A percentile compares a stretch with the other conserved stretches of the same genome.
Conservation (phyloP, 495 filamentous ascomycete species). For the Neurospora sp. region DNA sequence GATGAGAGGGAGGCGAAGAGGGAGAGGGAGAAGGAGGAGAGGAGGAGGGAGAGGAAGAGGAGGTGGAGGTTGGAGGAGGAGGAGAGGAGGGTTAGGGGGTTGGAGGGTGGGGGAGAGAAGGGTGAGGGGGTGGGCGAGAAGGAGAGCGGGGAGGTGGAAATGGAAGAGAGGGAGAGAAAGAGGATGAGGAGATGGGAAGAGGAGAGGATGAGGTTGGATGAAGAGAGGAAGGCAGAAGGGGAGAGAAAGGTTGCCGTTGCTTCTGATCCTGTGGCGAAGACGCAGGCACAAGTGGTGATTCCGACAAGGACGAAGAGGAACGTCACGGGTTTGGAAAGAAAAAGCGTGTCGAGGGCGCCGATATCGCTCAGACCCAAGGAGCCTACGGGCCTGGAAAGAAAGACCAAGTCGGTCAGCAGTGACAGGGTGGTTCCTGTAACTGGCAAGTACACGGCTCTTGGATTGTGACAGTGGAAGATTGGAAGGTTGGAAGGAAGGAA, state of each 20-base stretch:
- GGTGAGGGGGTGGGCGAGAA: background rate
- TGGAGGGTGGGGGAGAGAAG: background rate
- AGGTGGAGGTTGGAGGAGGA: background rate
- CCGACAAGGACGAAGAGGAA: background rate
- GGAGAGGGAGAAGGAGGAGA: conserved; percentile 1
- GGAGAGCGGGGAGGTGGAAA: background rate
- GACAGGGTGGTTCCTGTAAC: conserved; percentile 6
- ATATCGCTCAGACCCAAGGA: background rate
- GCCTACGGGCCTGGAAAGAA: conserved; percentile 4
- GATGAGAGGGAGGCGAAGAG: conserved; percentile 25
- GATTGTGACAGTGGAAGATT: conserved; percentile 5
- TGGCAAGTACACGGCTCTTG: conserved; percentile 20
- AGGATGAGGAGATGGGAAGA: background rate
- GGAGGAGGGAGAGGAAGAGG: conserved; percentile 2
- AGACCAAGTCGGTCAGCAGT: background rate
- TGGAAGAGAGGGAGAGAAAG: background rate
- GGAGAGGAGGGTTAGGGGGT: background rate
- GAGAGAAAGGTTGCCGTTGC: background rate
- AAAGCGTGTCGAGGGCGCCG: background rate
- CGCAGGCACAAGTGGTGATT: background rate
- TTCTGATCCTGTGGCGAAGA: background rate
- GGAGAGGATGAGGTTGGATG: background rate
- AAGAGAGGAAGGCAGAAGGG: background rate
- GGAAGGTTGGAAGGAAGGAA: background rate
- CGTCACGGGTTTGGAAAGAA: background rate